Conservation (phyloP, 441 rosid genomes). For the Metrosideros polymorpha region DNA sequence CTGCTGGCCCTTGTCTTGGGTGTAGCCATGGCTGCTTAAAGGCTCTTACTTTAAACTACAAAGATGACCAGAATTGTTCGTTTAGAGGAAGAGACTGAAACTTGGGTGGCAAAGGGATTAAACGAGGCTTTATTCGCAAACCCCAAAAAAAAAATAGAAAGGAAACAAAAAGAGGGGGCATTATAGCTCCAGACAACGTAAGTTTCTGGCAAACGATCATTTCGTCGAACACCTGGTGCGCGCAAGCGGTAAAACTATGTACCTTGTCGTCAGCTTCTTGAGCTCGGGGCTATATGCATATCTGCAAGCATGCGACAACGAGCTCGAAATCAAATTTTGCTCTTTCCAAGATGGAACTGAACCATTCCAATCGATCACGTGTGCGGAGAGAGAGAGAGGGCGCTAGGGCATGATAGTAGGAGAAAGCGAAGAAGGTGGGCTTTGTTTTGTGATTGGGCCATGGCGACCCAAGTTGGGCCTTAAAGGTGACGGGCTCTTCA, state of each 20-base stretch:
- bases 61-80: neutral
- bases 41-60: neutral
- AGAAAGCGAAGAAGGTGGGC: neutral
- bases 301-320: neutral
- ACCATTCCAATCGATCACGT: neutral
- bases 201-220: neutral
- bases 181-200: neutral
- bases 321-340: neutral
- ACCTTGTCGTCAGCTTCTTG: neutral
- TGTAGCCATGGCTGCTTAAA: conserved; percentile 39
- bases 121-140: neutral
- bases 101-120: neutral
- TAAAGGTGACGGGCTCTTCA: rapidly evolving
- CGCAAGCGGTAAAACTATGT: neutral
- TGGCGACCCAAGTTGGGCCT: neutral
- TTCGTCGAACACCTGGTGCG: neutral
- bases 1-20: conserved; percentile 57
- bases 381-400: neutral
- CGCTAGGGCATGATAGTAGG: neutral
- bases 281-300: neutral
- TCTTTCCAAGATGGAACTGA: neutral
- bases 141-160: rapidly evolving
- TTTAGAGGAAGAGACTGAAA: neutral
- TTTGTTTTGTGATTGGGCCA: neutral
- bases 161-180: neutral